phyloP scores from a whole-genome alignment of 1,284 basidiomycete species.

The Moniliella sp. region DNA sequence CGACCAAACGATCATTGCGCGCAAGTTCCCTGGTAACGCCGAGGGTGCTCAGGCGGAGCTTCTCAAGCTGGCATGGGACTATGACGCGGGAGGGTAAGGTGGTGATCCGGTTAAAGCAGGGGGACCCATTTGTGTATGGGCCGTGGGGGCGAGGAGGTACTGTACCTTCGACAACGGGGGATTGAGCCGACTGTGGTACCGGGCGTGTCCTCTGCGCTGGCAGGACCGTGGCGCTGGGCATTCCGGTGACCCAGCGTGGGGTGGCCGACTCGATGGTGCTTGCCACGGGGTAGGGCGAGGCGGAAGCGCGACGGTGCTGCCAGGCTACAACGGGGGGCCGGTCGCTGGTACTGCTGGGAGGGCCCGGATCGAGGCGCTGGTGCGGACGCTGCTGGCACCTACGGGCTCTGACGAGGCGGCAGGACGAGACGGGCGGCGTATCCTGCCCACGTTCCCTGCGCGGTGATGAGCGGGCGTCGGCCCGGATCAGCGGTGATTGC shows the following conservation, averaged over 20 bases:
- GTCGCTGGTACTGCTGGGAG: constrained; percentile 2
- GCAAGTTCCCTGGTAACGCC: constrained; percentile 90
- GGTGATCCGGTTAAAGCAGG: constrained; percentile 84
- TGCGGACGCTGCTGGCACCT: constrained; percentile 38
- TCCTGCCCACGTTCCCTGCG: constrained; percentile 70
- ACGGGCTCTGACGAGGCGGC: constrained; percentile 2
- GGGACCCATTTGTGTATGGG: constrained; percentile 92
- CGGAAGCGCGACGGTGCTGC: constrained; percentile 48
- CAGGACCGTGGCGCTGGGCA: constrained; percentile 68
- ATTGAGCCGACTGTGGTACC: constrained; percentile 66
- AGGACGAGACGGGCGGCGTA: constrained; percentile 41
- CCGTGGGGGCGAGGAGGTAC: constrained; percentile 74
- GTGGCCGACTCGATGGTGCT: constrained; percentile 69
- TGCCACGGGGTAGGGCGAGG: constrained; percentile 62
- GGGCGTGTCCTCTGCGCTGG: constrained; percentile 66
- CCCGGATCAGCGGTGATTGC: constrained; percentile 73
- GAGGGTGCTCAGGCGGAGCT: constrained; percentile 85
- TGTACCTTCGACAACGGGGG: constrained; percentile 65
- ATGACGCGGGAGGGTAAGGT: constrained; percentile 53
- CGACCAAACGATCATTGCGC: constrained; percentile 52
- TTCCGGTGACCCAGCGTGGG: constrained; percentile 77
- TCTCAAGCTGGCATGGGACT: constrained; percentile 65
- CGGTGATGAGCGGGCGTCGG: constrained; percentile 77
- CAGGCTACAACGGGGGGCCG: constrained; percentile 37
- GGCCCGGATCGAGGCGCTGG: constrained; percentile 50